phyloP scores from a whole-genome alignment of 345 rosid genomes.

The Rhodamnia rubescens region DNA sequence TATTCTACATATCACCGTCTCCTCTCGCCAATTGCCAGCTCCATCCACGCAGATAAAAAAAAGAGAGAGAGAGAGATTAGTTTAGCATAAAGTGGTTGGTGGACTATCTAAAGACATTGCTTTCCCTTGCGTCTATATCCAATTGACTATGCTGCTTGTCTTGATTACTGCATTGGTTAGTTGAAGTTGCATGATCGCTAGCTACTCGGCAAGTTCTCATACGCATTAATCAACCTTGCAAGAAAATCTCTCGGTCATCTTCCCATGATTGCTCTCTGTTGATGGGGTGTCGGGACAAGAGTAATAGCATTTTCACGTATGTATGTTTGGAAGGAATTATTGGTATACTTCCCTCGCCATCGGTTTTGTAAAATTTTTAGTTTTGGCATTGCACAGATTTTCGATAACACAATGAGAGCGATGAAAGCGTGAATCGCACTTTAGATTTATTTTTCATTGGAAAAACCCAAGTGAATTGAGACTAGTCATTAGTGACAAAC shows the following conservation, averaged over 20 bases:
- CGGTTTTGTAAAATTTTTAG: too few relatives aligned
- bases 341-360: too few relatives aligned
- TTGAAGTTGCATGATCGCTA: too few relatives aligned
- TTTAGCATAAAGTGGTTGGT: neutral
- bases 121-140: neutral
- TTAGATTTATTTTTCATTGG: too few relatives aligned
- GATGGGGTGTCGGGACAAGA: too few relatives aligned
- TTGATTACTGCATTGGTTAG: neutral
- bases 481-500: too few relatives aligned
- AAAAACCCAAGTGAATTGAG: too few relatives aligned
- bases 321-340: too few relatives aligned
- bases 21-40: neutral
- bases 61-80: neutral
- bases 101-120: neutral
- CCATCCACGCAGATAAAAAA: neutral
- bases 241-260: neutral
- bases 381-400: too few relatives aligned
- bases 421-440: too few relatives aligned
- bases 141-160: neutral
- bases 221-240: neutral
- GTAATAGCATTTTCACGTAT: too few relatives aligned
- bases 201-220: neutral
- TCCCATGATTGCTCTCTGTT: neutral
- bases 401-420: too few relatives aligned
- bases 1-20: neutral